Percentiles rank a stretch among this genome's conserved stretches.
Conservation (phyloP, 2,329 filamentous ascomycete species). For the Fusarium neocosmosporiellum region DNA sequence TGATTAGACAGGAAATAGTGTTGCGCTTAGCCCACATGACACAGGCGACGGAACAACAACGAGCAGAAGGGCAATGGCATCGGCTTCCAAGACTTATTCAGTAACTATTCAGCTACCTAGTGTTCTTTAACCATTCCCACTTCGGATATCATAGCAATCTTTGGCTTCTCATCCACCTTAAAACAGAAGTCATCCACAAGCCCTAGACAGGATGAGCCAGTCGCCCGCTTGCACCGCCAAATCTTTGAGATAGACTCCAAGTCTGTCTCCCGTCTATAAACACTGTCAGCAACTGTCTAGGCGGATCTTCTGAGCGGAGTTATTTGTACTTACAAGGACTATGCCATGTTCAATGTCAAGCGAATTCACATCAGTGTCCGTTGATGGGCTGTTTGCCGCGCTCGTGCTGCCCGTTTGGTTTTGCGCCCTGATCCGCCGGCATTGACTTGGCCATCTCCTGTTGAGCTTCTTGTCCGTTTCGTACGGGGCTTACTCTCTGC, state of each 20-base stretch:
- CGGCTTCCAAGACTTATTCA: not conserved
- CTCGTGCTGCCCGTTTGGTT: not conserved
- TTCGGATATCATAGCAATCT: not conserved
- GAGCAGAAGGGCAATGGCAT: not conserved
- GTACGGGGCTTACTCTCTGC: not conserved
- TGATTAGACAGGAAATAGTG: not conserved
- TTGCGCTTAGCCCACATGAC: not conserved
- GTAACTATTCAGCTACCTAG: not conserved
- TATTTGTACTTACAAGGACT: not conserved
- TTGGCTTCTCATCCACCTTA: not conserved
- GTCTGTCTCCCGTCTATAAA: no score
- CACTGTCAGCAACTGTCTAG: no score
- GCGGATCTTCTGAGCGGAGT: no score
- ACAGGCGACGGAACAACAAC: not conserved
- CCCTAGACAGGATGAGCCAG: not conserved
- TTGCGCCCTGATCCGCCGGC: not conserved
- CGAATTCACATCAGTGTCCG: not conserved
- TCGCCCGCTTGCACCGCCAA: not conserved
- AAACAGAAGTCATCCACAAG: not conserved
- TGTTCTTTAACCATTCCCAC: not conserved
- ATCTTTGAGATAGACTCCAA: not conserved
- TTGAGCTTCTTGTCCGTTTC: not conserved
- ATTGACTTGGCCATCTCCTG: not conserved
- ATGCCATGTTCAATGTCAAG: not conserved
- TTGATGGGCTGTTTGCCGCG: not conserved